Percentiles rank a stretch among this genome's conserved stretches.
These are phyloP conservation scores for Colletotrichum sp. DNA, from an alignment of 2,329 filamentous ascomycete species.

Conservation along the genomic window DNA sequence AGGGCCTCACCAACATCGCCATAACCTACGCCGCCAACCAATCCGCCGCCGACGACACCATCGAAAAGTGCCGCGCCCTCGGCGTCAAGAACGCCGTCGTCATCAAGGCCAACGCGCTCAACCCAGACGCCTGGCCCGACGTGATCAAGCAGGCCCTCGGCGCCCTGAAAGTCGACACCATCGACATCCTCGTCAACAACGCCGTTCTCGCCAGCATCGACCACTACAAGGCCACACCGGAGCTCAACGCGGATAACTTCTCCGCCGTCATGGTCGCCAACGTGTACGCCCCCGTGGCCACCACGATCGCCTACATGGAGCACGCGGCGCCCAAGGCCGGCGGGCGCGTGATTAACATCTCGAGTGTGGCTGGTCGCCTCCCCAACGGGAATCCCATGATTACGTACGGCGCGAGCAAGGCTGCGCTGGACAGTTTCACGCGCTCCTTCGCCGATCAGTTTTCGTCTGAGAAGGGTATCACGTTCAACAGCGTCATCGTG, in stretches of 20 bases:
- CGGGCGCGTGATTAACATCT: conserved; percentile 37
- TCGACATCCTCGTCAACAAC: conserved; percentile 12
- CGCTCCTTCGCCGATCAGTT: conserved; percentile 33
- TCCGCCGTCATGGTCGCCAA: not conserved
- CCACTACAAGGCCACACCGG: not conserved
- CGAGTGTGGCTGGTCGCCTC: conserved; percentile 22
- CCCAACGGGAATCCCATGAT: not conserved
- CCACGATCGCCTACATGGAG: conserved; percentile 32
- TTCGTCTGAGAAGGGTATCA: conserved; percentile 27
- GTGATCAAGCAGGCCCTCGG: not conserved
- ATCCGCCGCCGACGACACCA: not conserved
- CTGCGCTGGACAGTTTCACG: conserved; percentile 31
- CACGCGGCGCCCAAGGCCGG: conserved; percentile 32
- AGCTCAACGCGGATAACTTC: not conserved
- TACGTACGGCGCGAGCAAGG: conserved; percentile 36
- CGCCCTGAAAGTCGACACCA: not conserved
- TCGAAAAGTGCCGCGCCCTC: not conserved
- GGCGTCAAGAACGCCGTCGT: not conserved
- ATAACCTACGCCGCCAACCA: not conserved
- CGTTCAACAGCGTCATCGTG: conserved; percentile 34
- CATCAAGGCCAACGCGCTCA: not conserved
- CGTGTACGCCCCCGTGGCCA: conserved; percentile 25
- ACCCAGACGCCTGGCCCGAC: not conserved
- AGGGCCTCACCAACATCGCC: not conserved
- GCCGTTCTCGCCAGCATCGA: not conserved